Conservation (phyloP, 495 filamentous ascomycete species). For the Penicillium paradoxum region DNA sequence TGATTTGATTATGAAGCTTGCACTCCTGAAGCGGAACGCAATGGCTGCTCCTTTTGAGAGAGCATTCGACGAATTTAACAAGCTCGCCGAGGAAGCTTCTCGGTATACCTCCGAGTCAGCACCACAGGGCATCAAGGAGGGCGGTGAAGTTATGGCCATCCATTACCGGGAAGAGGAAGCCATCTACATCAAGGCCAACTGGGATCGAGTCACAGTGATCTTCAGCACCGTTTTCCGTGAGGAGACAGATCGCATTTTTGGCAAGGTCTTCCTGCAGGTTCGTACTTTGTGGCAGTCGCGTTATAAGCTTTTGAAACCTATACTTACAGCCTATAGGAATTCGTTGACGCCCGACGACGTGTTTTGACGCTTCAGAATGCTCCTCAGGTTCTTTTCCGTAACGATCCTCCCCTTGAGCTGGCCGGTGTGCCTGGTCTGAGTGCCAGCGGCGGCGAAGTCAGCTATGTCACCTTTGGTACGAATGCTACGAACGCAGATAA, state of each 20-base stretch:
- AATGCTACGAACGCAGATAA: no score
- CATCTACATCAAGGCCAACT: conserved; percentile 98
- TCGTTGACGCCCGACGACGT: conserved; percentile 89
- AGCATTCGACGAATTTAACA: conserved; percentile 87
- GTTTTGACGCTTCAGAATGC: conserved; percentile 85
- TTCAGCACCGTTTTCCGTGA: conserved; percentile 98
- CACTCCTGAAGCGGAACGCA: conserved; percentile 89
- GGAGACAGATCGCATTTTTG: conserved; percentile 94
- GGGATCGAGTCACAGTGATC: conserved; percentile 96
- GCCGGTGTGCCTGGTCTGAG: conserved; percentile 78
- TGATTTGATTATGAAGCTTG: conserved; percentile 77
- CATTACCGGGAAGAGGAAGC: conserved; percentile 98
- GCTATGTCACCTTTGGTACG: conserved; percentile 96
- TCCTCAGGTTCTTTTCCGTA: conserved; percentile 94
- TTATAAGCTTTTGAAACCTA: background rate
- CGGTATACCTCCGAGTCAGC: conserved; percentile 87
- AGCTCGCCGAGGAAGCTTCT: conserved; percentile 80
- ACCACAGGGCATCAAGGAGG: conserved; percentile 80
- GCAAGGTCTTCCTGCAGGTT: conserved; percentile 84
- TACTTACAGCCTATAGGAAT: conserved; percentile 56
- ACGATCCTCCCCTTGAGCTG: conserved; percentile 89
- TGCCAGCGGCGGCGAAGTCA: conserved; percentile 70
- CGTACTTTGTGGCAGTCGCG: background rate
- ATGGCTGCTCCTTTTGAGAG: conserved; percentile 98
- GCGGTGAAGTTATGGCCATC: conserved; percentile 90